These are phyloP conservation scores for Periconia digitata DNA, from an alignment of 2,329 filamentous ascomycete species.

Conservation along the genomic window DNA sequence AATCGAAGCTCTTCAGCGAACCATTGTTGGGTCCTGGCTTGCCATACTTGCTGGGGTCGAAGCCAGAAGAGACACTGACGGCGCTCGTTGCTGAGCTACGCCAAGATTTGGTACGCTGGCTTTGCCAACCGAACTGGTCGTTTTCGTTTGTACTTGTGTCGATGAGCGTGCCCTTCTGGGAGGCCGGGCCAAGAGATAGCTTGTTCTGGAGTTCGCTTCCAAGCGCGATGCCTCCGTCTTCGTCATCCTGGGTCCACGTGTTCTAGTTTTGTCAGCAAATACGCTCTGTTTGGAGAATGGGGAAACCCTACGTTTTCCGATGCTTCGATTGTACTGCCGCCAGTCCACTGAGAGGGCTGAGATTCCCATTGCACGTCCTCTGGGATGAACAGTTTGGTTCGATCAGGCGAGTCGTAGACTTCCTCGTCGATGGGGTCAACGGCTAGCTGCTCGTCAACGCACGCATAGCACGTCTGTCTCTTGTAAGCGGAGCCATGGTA, in stretches of 20 bases:
- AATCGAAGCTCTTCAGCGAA: constrained; percentile 21
- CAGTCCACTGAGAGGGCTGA: constrained; percentile 20
- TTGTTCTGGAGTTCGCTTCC: constrained; percentile 16
- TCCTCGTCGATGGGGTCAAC: constrained; percentile 29
- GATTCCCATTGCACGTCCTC: constrained; percentile 11
- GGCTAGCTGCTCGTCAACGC: constrained; percentile 28
- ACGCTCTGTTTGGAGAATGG: background rate
- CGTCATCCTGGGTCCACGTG: constrained; percentile 7
- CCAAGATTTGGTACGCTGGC: constrained; percentile 25
- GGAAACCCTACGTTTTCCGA: constrained; percentile 18
- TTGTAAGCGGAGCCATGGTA: constrained; percentile 8
- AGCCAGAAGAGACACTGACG: constrained; percentile 15
- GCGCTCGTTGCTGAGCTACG: constrained; percentile 17
- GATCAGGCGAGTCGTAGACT: constrained; percentile 39
- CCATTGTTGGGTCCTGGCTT: constrained; percentile 17
- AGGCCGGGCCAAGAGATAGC: constrained; percentile 13
- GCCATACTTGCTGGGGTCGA: constrained; percentile 22
- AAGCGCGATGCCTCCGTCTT: constrained; percentile 21
- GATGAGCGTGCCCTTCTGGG: constrained; percentile 18
- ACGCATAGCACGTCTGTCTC: constrained; percentile 32
- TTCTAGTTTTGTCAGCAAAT: constrained; percentile 16
- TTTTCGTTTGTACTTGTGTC: constrained; percentile 17
- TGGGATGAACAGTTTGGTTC: constrained; percentile 20
- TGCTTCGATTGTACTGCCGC: constrained; percentile 9
- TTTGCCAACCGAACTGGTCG: constrained; percentile 13